Evolutionary conservation across 495 filamentous ascomycete genomes (phyloP).

Genomic region (Chaetomidium leptoderma): DNA sequence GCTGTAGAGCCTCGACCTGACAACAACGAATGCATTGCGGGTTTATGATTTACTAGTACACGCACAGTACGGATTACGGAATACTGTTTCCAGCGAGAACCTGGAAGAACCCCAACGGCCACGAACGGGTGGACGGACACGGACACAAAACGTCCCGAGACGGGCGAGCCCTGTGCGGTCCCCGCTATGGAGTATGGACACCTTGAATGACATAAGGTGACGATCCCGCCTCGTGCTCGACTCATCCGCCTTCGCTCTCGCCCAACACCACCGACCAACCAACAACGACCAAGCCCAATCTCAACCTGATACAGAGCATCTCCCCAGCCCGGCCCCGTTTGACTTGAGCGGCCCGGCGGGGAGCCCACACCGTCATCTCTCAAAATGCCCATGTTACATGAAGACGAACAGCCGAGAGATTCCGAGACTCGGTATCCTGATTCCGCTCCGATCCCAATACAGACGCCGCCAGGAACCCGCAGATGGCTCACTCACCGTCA

Average conservation of each 20-base stretch:
- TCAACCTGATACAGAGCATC: too few species aligned
- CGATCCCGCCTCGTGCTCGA: background rate
- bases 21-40: too few species aligned
- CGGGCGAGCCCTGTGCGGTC: background rate
- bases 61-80: too few species aligned
- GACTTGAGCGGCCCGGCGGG: constrained; percentile 1
- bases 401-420: constrained; percentile 23
- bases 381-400: constrained; percentile 60
- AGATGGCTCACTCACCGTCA: constrained; percentile 30
- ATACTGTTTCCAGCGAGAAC: too few species aligned
- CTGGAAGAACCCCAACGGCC: too few species aligned
- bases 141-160: background rate
- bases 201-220: constrained; percentile 18
- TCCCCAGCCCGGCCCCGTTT: constrained; percentile 4
- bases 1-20: too few species aligned
- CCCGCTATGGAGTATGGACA: constrained; percentile 2
- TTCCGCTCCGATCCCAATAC: constrained; percentile 18
- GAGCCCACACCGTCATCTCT: background rate
- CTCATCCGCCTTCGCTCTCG: background rate
- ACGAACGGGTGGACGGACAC: background rate
- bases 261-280: background rate
- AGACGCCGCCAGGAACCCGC: constrained; percentile 6
- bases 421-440: constrained; percentile 10
- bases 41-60: too few species aligned
- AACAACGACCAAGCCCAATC: background rate